A percentile compares a stretch with the other conserved stretches of the same genome.
phyloP scores from a whole-genome alignment of 176 grass and related monocot genomes.

The Triticum urartu region DNA sequence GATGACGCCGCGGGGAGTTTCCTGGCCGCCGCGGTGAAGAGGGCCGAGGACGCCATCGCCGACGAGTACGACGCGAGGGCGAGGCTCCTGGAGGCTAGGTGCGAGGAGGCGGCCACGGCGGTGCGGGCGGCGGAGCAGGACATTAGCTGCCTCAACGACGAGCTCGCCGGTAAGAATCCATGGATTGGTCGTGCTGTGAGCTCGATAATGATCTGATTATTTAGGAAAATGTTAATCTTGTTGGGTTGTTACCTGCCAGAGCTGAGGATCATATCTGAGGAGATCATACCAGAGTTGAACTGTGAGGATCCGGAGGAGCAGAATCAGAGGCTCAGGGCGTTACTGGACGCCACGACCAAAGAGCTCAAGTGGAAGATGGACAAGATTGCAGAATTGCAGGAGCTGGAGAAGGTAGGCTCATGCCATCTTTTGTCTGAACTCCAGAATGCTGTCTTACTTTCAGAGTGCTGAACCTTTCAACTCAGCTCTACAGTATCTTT shows the following conservation, averaged over 20 bases:
- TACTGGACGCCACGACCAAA: background rate
- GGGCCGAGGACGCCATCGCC: conserved; percentile 26
- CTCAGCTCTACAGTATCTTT: background rate
- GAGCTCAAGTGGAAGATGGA: background rate
- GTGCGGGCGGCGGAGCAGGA: background rate
- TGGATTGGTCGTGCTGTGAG: background rate
- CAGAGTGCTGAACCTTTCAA: background rate
- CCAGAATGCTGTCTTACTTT: background rate
- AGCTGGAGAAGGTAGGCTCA: conserved; percentile 23
- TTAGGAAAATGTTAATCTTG: background rate
- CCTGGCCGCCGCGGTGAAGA: conserved; percentile 13
- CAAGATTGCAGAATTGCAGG: background rate
- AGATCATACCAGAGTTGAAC: background rate
- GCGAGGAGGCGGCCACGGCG: background rate
- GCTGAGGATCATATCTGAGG: background rate
- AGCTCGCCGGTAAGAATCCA: conserved; percentile 10
- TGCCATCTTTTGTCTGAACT: background rate
- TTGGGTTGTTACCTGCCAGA: background rate
- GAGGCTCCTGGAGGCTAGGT: conserved; percentile 8
- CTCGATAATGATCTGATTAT: background rate
- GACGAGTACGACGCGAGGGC: background rate
- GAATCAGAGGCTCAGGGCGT: background rate
- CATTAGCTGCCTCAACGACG: background rate
- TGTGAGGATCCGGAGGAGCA: background rate
- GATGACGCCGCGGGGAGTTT: background rate